These are phyloP conservation scores for Paecilomyces variotii DNA, from an alignment of 2,329 filamentous ascomycete genomes.

Conservation along the genomic window DNA sequence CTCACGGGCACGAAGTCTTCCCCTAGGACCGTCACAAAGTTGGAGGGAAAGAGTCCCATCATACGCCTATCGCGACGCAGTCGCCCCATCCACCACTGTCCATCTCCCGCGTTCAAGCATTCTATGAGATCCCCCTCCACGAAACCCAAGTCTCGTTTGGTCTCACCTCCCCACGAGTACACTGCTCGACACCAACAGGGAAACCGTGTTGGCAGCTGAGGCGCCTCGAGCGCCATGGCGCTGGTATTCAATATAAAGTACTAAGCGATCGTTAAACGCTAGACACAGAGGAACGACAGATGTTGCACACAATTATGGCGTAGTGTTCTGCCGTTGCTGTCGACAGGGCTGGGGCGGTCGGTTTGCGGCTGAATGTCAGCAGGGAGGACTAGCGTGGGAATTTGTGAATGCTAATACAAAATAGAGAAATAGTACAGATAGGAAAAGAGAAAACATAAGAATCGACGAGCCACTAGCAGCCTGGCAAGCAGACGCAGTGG, in stretches of 20 bases:
- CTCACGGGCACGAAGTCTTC: constrained; percentile 69
- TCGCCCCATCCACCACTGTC: constrained; percentile 96
- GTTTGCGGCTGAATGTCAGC: not conserved
- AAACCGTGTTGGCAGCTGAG: constrained; percentile 63
- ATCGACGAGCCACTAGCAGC: not conserved
- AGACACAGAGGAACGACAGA: constrained; percentile 2
- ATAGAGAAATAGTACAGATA: not conserved
- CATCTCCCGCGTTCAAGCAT: constrained; percentile 94
- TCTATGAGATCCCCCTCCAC: constrained; percentile 97
- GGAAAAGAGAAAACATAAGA: constrained; percentile 3
- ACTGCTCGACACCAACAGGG: constrained; percentile 88
- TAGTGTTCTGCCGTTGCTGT: not conserved
- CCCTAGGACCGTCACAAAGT: constrained; percentile 88
- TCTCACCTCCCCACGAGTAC: constrained; percentile 93
- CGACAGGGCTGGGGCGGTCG: not conserved
- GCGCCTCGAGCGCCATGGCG: constrained; percentile 39
- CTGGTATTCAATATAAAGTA: not conserved
- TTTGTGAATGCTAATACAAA: constrained; percentile 4
- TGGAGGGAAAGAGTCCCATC: constrained; percentile 89
- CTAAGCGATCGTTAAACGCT: not conserved
- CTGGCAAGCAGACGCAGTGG: constrained; percentile 2
- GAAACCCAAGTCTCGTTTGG: constrained; percentile 89
- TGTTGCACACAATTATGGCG: not conserved
- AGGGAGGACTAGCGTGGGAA: constrained; percentile 4
- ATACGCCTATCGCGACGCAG: constrained; percentile 82